These are phyloP conservation scores for Russula dissimulans DNA, from an alignment of 768 basidiomycete genomes.

Conservation along the genomic window DNA sequence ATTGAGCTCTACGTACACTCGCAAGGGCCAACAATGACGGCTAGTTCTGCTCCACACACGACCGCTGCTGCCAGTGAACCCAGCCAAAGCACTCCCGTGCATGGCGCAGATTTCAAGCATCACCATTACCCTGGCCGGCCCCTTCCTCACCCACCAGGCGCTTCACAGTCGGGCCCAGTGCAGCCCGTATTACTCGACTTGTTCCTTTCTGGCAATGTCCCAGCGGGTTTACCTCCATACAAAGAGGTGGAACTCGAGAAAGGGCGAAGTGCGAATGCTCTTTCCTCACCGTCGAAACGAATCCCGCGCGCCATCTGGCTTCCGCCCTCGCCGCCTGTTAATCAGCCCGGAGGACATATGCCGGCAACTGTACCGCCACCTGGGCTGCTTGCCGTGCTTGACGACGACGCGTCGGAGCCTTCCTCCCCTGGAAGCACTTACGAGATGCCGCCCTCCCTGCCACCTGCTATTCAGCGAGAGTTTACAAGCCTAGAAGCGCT, in stretches of 20 bases:
- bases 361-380: not conserved
- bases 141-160: conserved; percentile 18
- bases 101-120: not conserved
- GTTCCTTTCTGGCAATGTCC: conserved; percentile 8
- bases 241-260: not conserved
- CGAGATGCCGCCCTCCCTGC: not conserved
- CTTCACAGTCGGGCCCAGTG: conserved; percentile 6
- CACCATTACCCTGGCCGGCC: conserved; percentile 19
- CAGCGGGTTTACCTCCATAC: not conserved
- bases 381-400: not conserved
- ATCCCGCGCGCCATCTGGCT: not conserved
- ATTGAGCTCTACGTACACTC: conserved; percentile 21
- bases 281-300: not conserved
- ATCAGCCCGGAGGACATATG: not conserved
- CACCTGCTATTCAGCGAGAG: conserved; percentile 1
- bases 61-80: not conserved
- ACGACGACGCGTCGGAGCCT: conserved; percentile 2
- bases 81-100: not conserved
- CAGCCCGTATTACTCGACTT: conserved; percentile 12
- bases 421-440: conserved; percentile 15
- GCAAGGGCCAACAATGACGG: not conserved
- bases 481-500: conserved; percentile 13
- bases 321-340: not conserved
- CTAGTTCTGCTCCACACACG: not conserved
- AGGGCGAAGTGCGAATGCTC: not conserved